These are phyloP conservation scores for Trichosporon faecale DNA, from an alignment of 1,284 basidiomycete genomes.

Conservation along the genomic window DNA sequence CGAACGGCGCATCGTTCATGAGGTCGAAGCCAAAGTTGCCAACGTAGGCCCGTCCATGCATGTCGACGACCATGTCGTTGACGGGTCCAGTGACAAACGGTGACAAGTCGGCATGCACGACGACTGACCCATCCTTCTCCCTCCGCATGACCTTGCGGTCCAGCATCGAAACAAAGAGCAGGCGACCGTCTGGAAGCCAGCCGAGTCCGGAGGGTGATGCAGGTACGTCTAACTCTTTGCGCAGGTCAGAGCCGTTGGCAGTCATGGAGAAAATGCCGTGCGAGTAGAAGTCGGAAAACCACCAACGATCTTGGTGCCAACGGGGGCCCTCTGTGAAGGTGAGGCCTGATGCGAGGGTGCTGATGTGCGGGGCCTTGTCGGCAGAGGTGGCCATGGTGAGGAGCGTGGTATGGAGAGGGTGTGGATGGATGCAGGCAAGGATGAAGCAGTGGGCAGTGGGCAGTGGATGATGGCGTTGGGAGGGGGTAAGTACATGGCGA, in stretches of 20 bases:
- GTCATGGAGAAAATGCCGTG: constrained; percentile 14
- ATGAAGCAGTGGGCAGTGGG: too few species aligned
- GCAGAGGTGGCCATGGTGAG: neutral
- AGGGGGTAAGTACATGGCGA: too few species aligned
- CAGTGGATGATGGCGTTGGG: too few species aligned
- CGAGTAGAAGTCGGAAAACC: constrained; percentile 19
- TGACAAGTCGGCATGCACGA: neutral
- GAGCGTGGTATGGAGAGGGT: too few species aligned
- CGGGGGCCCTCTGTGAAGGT: constrained; percentile 19
- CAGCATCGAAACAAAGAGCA: constrained; percentile 12
- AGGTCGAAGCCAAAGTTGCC: constrained; percentile 3
- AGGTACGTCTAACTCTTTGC: constrained; percentile 9
- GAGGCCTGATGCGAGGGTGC: neutral
- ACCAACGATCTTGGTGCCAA: constrained; percentile 16
- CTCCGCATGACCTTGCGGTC: constrained; percentile 13
- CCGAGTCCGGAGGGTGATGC: constrained; percentile 15
- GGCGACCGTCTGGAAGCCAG: constrained; percentile 12
- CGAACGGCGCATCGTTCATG: neutral
- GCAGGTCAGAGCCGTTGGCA: constrained; percentile 10
- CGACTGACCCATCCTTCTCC: constrained; percentile 1
- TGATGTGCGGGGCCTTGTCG: neutral
- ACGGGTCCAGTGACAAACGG: neutral
- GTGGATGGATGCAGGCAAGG: too few species aligned
- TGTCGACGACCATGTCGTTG: constrained; percentile 19
- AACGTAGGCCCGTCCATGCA: constrained; percentile 2